Evolutionary conservation across 176 grass and related monocot genomes (phyloP), one percentile per base, ranked within the genome.

Genomic region (Eleusine coracana): DNA sequence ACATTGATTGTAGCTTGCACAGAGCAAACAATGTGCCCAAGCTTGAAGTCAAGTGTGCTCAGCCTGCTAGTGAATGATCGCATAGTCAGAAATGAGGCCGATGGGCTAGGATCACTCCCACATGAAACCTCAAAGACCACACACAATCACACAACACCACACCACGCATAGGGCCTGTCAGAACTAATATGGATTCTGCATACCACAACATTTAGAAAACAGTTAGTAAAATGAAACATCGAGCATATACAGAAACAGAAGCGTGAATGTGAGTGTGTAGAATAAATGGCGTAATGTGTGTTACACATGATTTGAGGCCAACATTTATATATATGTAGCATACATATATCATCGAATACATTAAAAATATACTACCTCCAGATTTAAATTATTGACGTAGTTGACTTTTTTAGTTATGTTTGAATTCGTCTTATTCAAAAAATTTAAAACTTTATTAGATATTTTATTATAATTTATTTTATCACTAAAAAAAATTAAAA

Each of bases 1-100:
- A 67, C 46, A 9, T 46, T 83, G 45, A 83, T 83, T 7, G 71
- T 83, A 50, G 71, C 81, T 74, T 83, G 60, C 45, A 75, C n/a
- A 14, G 71, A 83, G 15, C 2, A 18, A 41, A 20, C 14, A 12
- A 75, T 83, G 25, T 66, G 60, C 23, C 71, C 71, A 17, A 83
- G 25, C 63, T 36, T 8, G 17, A 83, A 42, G 9, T 67, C 61
- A 9, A 83, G 44, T 42, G 46, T 83, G 81, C 71, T 55, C 29
- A 75, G 61, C 34, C 63, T 83, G 71, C 81, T 75, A 42, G 34
- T 66, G 29, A 20, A 12, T 38, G 63, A 50, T 5, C 0, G 0
- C 38, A 9, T 28, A 20, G 66, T 41, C 61, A 66, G 21, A 5
- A 3, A 16, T 0, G 81, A 83, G 11, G 25, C 3, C 4, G 1